These are phyloP conservation scores for Endocladia muricata DNA, from an alignment of 31 red algal species.

Conservation along the genomic window DNA sequence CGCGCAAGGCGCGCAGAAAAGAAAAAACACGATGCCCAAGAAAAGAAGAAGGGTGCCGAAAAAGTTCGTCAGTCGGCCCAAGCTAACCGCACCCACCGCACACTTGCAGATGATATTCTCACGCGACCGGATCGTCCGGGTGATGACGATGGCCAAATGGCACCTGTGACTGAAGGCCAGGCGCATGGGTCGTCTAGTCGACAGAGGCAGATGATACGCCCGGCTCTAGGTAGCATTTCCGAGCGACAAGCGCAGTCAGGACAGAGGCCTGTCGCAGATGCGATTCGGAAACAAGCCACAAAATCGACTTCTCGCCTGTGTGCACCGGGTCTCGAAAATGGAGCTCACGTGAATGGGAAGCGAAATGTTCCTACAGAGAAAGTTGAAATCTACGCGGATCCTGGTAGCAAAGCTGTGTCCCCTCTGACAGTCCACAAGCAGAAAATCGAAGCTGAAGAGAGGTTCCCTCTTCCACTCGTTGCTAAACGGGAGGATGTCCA, in stretches of 20 bases:
- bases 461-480: constrained; percentile 14
- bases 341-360: not conserved
- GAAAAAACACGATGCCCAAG: constrained; percentile 21
- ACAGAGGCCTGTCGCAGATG: constrained; percentile 19
- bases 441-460: constrained; percentile 6
- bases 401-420: not conserved
- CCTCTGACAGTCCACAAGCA: not conserved
- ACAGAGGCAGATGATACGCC: constrained; percentile 9
- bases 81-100: constrained; percentile 1
- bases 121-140: not conserved
- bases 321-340: not conserved
- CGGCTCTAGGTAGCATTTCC: constrained; percentile 48
- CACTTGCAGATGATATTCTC: constrained; percentile 31
- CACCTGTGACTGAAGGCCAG: not conserved
- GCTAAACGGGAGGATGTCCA: constrained; percentile 5
- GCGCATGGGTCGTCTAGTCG: not conserved
- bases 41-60: constrained; percentile 20
- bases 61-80: constrained; percentile 10
- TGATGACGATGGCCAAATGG: not conserved
- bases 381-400: constrained; percentile 24
- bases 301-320: not conserved
- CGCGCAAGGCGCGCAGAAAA: constrained; percentile 44
- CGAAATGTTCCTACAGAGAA: not conserved
- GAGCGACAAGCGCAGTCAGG: constrained; percentile 47
- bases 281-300: not conserved